Evolutionary conservation across 805 yeast genomes (phyloP), one percentile per base, ranked within the genome.

Genomic region (Metschnikowia lachancei): DNA sequence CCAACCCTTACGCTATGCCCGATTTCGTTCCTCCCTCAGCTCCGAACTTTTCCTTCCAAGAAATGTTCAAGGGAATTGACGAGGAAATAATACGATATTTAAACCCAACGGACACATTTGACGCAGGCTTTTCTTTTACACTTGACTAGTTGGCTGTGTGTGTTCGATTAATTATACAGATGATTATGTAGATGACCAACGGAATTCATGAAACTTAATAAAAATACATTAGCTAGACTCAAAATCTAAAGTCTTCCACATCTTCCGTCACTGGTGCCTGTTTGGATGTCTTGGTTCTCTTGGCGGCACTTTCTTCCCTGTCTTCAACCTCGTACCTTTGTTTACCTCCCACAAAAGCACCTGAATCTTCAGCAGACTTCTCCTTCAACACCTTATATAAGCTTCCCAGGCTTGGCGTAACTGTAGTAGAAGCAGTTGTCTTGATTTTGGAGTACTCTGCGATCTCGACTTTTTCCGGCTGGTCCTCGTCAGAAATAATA

Each of bases 31-130:
- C 37, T 16, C 26, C n/a, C 22, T 13, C 18, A n/a, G 32, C 14
- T 29, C 13, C 34, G 3, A 31, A 32, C n/a, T 47, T 43, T 14
- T 47, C 60, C 33, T 50, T 57, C 36, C 63, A 64, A 30, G 63
- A 60, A 26, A 59, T 65, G 11, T 63, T 66, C 50, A 61, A 65
- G 49, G 68, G 60, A 36, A 59, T 64, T 17, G 65, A 64, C 46
- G 54, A 60, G 12, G 70, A 66, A 47, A 50, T 63, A n/a, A 36
- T 61, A 39, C 50, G 57, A n/a, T 61, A 54, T 48, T 55, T 64
- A 44, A 63, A 63, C 39, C 66, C 66, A 11, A 53, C 61, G 33
- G 66, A 64, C 24, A 52, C 42, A 12, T 34, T 32, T 18, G 53
- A 49, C 24, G 20, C 47, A 10, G 17, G 18, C 14, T 29, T 39